phyloP scores from a whole-genome alignment of 805 yeast species.

The Metschnikowia borealis region DNA sequence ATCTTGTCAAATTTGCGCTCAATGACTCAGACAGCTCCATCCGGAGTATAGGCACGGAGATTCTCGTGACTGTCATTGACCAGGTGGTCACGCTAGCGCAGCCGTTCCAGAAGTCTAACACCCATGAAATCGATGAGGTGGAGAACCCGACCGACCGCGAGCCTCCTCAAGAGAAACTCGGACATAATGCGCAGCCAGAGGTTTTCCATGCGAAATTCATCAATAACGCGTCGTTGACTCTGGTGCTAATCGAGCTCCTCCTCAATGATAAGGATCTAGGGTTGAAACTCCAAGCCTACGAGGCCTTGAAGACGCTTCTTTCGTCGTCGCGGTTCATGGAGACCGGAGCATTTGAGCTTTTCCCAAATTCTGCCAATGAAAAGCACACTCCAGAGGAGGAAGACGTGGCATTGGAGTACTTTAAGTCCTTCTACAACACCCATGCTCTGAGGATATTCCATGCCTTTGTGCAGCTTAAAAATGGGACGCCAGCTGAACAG shows the following conservation, averaged over 20 bases:
- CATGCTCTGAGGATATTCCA: conserved; percentile 58
- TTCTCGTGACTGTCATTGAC: conserved; percentile 75
- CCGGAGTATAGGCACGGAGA: conserved; percentile 72
- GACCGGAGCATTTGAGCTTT: conserved; percentile 7
- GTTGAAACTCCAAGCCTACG: conserved; percentile 74
- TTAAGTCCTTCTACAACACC: conserved; percentile 56
- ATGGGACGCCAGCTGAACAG: background rate
- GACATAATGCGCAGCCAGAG: conserved; percentile 15
- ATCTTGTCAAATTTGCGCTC: conserved; percentile 69
- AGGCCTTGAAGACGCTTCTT: conserved; percentile 71
- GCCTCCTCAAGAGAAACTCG: background rate
- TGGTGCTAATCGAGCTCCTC: conserved; percentile 55
- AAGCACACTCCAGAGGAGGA: conserved; percentile 8
- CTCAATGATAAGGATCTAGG: conserved; percentile 65
- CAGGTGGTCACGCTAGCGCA: conserved; percentile 69
- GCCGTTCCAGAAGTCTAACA: conserved; percentile 20
- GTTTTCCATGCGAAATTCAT: conserved; percentile 33
- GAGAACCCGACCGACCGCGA: conserved; percentile 18
- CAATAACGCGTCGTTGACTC: conserved; percentile 56
- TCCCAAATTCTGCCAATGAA: conserved; percentile 8
- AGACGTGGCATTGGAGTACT: conserved; percentile 39
- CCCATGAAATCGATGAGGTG: conserved; percentile 20
- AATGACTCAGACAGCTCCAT: conserved; percentile 44
- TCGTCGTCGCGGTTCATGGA: conserved; percentile 41
- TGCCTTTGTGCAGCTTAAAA: conserved; percentile 40